phyloP scores from a whole-genome alignment of 2,329 filamentous ascomycete species.

The Penicillium sp. region DNA sequence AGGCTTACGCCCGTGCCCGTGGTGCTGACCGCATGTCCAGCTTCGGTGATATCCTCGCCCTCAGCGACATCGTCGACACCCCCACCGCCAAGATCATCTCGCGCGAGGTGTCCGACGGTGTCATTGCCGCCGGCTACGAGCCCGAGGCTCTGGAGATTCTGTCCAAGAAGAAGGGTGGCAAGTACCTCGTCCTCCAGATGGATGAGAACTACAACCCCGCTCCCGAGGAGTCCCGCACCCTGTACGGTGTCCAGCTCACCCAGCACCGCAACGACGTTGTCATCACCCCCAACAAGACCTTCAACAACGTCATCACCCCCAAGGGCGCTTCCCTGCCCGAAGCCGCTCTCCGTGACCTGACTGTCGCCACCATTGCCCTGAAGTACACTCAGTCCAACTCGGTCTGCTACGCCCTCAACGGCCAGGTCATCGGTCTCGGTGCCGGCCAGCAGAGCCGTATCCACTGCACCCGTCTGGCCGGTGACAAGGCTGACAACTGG shows the following conservation, averaged over 20 bases:
- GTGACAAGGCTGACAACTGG: constrained; percentile 99
- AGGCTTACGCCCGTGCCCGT: constrained; percentile 93
- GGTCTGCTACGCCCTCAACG: constrained; percentile 94
- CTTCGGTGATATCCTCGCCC: constrained; percentile 94
- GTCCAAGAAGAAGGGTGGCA: constrained; percentile 97
- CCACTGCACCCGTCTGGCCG: constrained; percentile 95
- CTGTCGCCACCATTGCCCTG: constrained; percentile 92
- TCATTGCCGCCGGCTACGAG: constrained; percentile 88
- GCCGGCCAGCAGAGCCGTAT: constrained; percentile 97
- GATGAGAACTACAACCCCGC: constrained; percentile 84
- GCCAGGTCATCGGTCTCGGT: constrained; percentile 91
- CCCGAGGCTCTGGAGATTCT: constrained; percentile 87
- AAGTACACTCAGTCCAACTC: constrained; percentile 99
- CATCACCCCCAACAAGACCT: constrained; percentile 80
- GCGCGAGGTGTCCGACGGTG: constrained; percentile 95
- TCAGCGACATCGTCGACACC: constrained; percentile 88
- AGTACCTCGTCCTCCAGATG: constrained; percentile 95
- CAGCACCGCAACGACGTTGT: constrained; percentile 93
- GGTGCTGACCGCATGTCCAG: constrained; percentile 98
- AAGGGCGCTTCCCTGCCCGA: constrained; percentile 81
- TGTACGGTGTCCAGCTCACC: constrained; percentile 86
- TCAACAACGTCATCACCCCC: constrained; percentile 83
- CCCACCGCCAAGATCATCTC: constrained; percentile 97
- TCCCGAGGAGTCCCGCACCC: constrained; percentile 76
- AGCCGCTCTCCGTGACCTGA: constrained; percentile 83